Evolutionary conservation across 2,329 filamentous ascomycete species (phyloP).

Genomic region (Xylariaceae sp.): DNA sequence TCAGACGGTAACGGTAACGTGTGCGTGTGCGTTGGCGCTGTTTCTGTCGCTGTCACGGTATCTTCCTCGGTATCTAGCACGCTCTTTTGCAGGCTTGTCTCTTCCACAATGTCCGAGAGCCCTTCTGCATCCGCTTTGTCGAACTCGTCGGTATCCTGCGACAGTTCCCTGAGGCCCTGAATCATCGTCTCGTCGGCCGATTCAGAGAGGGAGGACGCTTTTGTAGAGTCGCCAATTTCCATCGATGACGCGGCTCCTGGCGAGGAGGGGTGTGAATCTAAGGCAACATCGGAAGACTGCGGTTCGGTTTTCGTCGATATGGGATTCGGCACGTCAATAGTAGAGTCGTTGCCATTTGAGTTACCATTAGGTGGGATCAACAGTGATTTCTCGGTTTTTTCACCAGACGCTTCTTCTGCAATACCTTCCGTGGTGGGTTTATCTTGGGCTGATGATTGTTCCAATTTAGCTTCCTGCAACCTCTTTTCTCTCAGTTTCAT

Average conservation of each 20-base stretch:
- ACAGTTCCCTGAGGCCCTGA: conserved; percentile 36
- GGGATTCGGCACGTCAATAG: conserved; percentile 42
- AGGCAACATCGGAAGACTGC: conserved; percentile 42
- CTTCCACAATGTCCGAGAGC: conserved; percentile 9
- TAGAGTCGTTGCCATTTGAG: conserved; percentile 52
- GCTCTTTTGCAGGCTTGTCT: conserved; percentile 9
- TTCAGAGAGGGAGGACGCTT: conserved; percentile 59
- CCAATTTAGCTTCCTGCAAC: conserved; percentile 32
- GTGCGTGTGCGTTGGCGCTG: background rate
- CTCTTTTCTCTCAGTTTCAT: conserved; percentile 80
- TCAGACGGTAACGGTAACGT: conserved; percentile 14
- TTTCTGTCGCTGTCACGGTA: conserved; percentile 3
- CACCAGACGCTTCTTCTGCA: conserved; percentile 24
- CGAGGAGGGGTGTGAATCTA: conserved; percentile 54
- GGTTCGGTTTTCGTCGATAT: conserved; percentile 37
- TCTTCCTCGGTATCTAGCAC: conserved; percentile 4
- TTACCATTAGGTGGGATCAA: conserved; percentile 31
- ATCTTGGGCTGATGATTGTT: conserved; percentile 24
- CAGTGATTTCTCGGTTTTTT: conserved; percentile 22
- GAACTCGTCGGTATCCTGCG: conserved; percentile 10
- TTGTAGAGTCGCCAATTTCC: conserved; percentile 54
- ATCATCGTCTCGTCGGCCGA: conserved; percentile 58
- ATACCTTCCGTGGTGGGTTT: conserved; percentile 21
- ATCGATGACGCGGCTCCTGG: conserved; percentile 46
- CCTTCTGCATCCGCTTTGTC: conserved; percentile 11